Conservation (phyloP, 2,329 filamentous ascomycete species). For the Uncinocarpus reesii region DNA sequence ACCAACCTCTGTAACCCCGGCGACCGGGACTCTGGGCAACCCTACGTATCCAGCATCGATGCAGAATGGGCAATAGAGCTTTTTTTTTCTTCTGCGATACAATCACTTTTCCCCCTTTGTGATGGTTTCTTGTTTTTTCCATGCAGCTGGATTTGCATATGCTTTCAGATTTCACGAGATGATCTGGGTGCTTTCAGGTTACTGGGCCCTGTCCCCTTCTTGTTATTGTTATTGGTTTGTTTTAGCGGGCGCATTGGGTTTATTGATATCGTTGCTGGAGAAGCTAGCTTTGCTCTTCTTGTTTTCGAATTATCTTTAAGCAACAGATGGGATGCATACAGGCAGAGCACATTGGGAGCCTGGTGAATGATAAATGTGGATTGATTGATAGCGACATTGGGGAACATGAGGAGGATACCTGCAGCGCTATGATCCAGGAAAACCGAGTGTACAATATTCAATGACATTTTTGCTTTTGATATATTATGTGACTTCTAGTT, state of each 20-base stretch:
- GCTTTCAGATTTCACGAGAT: not conserved
- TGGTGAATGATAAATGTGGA: too few species aligned
- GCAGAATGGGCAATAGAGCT: slow-evolving; percentile 3
- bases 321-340: too few species aligned
- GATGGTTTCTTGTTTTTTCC: not conserved
- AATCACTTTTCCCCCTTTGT: not conserved
- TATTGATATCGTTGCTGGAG: not conserved
- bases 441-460: not conserved
- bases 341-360: too few species aligned
- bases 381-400: not conserved
- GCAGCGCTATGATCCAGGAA: not conserved
- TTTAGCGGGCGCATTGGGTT: slow-evolving; percentile 8
- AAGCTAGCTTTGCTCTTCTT: not conserved
- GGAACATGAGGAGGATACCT: not conserved
- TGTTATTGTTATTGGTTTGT: not conserved
- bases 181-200: not conserved
- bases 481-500: too few species aligned
- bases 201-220: not conserved
- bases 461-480: not conserved
- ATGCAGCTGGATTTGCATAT: slow-evolving; percentile 3
- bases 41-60: not conserved
- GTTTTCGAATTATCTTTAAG: not conserved
- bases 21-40: not conserved
- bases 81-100: not conserved
- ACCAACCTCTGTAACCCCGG: not conserved